Evolutionary conservation across 2,329 filamentous ascomycete genomes (phyloP).

Genomic region (Aureobasidium melanogenum): DNA sequence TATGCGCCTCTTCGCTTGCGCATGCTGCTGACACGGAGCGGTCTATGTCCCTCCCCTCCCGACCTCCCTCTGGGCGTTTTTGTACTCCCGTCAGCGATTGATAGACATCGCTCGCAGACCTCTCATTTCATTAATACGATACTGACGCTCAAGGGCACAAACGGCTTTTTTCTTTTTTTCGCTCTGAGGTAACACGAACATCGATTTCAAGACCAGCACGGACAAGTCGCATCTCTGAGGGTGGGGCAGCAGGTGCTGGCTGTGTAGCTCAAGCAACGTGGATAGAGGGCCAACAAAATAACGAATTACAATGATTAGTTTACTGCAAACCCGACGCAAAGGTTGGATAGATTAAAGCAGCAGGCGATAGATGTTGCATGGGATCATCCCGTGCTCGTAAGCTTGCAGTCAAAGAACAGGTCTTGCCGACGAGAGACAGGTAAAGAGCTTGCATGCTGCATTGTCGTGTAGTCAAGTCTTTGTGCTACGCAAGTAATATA

Average conservation of each 20-base stretch:
- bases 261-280: constrained; percentile 1
- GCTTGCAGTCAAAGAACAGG: constrained; percentile 4
- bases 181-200: constrained; percentile 2
- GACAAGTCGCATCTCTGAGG: neutral
- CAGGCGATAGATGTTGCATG: neutral
- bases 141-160: neutral
- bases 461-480: constrained; percentile 10
- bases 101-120: constrained; percentile 4
- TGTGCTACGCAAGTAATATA: neutral
- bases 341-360: neutral
- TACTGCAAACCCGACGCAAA: neutral
- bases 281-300: constrained; percentile 5
- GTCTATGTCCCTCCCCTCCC: constrained; percentile 7
- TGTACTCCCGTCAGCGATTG: constrained; percentile 12
- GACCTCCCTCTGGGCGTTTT: constrained; percentile 1
- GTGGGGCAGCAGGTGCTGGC: neutral
- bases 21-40: constrained; percentile 12
- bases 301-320: neutral
- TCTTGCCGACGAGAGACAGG: constrained; percentile 10
- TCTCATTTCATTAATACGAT: neutral
- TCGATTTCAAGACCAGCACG: neutral
- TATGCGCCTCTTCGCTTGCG: constrained; percentile 10
- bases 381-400: constrained; percentile 2
- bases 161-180: constrained; percentile 14
- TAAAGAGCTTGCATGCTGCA: constrained; percentile 10